Evolutionary conservation across 352 stramenopile genomes (phyloP).

Genomic region (Globisporangium recalcitrans): DNA sequence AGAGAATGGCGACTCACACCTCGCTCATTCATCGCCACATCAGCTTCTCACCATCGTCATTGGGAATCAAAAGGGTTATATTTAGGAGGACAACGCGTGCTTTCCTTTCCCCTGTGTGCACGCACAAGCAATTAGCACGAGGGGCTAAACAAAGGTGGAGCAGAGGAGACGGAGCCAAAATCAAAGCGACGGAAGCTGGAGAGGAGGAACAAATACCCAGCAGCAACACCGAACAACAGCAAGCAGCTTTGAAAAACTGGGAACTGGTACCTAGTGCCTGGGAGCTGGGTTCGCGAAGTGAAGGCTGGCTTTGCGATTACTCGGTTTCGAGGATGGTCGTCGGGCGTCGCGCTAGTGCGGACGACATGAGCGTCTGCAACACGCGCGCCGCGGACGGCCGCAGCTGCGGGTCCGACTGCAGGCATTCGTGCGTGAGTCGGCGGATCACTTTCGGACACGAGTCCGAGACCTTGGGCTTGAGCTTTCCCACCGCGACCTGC

Average conservation of each 20-base stretch:
- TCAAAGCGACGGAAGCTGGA: neutral
- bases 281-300: neutral
- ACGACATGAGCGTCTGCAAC: conserved; percentile 69
- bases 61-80: neutral
- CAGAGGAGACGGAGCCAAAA: neutral
- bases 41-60: neutral
- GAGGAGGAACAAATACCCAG: neutral
- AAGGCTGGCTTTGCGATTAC: conserved; percentile 10
- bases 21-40: neutral
- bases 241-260: neutral
- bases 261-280: neutral
- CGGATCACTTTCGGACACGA: conserved; percentile 76
- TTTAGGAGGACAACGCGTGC: neutral
- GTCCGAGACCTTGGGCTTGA: conserved; percentile 69
- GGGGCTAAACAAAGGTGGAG: neutral
- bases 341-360: conserved; percentile 44
- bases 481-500: conserved; percentile 72
- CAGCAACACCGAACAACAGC: neutral
- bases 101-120: neutral
- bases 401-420: conserved; percentile 72
- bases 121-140: neutral
- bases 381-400: conserved; percentile 63
- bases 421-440: conserved; percentile 69
- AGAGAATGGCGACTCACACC: too few species aligned
- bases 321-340: conserved; percentile 40